These are phyloP conservation scores for Tetrapisispora namnaoensis DNA, from an alignment of 805 yeast genomes.

Conservation along the genomic window DNA sequence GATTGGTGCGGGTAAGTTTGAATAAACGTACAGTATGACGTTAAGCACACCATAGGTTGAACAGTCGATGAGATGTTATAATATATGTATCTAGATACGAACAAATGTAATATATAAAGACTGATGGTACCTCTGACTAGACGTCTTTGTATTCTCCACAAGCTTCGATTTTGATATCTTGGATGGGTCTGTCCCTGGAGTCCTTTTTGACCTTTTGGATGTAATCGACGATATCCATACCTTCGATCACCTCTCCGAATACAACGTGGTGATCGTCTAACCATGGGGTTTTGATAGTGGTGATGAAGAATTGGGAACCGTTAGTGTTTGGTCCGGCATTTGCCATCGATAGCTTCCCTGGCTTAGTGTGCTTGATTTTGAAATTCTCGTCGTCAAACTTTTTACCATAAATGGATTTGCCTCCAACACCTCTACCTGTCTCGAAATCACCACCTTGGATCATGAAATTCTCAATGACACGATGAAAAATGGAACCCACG, in stretches of 20 bases:
- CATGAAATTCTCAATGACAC: slow-evolving; percentile 66
- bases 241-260: slow-evolving; percentile 87
- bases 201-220: slow-evolving; percentile 67
- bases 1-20: background rate
- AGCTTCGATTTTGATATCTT: slow-evolving; percentile 52
- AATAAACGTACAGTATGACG: background rate
- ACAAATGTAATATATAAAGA: too few species aligned
- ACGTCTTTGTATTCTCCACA: slow-evolving; percentile 45
- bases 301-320: slow-evolving; percentile 89
- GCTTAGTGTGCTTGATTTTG: slow-evolving; percentile 53
- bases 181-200: slow-evolving; percentile 62
- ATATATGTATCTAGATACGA: too few species aligned
- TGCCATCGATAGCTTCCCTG: slow-evolving; percentile 69
- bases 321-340: slow-evolving; percentile 73
- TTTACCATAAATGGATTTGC: slow-evolving; percentile 62
- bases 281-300: slow-evolving; percentile 82
- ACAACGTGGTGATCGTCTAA: slow-evolving; percentile 92
- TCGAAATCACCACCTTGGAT: slow-evolving; percentile 78
- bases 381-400: slow-evolving; percentile 65
- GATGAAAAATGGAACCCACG: slow-evolving; percentile 55
- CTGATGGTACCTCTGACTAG: too few species aligned
- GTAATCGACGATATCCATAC: slow-evolving; percentile 68
- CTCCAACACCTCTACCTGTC: slow-evolving; percentile 60
- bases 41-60: background rate
- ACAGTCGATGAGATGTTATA: too few species aligned